Evolutionary conservation across 2,329 filamentous ascomycete genomes (phyloP).

Genomic region (Penicillium sclerotigenum): DNA sequence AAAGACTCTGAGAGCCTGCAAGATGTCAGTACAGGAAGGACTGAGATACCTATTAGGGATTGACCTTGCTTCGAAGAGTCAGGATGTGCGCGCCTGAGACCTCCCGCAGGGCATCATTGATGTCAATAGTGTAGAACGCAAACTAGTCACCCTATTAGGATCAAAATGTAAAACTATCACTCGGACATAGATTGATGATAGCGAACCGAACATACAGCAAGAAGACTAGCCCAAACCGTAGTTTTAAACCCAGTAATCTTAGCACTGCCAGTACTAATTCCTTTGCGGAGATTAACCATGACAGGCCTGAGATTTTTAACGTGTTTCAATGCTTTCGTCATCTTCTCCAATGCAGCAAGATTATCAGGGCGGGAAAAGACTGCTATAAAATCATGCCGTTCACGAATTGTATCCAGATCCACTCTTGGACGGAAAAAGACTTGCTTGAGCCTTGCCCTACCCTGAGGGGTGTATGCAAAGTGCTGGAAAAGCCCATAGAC

Average conservation of each 20-base stretch:
- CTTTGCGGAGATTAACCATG: constrained; percentile 71
- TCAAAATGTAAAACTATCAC: background rate
- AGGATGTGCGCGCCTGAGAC: constrained; percentile 55
- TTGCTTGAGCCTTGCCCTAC: constrained; percentile 69
- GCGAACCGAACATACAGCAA: constrained; percentile 42
- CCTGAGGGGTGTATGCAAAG: constrained; percentile 74
- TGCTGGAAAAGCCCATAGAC: constrained; percentile 78
- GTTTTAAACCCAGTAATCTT: constrained; percentile 57
- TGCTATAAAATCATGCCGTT: constrained; percentile 68
- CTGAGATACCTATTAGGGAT: background rate
- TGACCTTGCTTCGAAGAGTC: constrained; percentile 54
- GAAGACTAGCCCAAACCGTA: constrained; percentile 71
- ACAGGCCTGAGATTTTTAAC: constrained; percentile 72
- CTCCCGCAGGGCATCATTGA: constrained; percentile 62
- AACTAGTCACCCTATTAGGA: constrained; percentile 51
- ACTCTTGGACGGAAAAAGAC: constrained; percentile 76
- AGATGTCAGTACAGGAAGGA: background rate
- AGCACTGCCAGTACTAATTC: constrained; percentile 57
- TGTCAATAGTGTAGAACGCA: constrained; percentile 64
- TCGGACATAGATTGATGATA: too few relatives aligned
- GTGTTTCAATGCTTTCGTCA: constrained; percentile 62
- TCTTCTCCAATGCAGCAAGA: constrained; percentile 50
- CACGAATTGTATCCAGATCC: constrained; percentile 63
- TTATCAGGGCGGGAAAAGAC: constrained; percentile 69
- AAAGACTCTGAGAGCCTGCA: constrained; percentile 58